A percentile compares a stretch with the other conserved stretches of the same genome.
These are phyloP conservation scores for Plectosphaerella plurivora DNA, from an alignment of 2,329 filamentous ascomycete genomes.

Conservation along the genomic window DNA sequence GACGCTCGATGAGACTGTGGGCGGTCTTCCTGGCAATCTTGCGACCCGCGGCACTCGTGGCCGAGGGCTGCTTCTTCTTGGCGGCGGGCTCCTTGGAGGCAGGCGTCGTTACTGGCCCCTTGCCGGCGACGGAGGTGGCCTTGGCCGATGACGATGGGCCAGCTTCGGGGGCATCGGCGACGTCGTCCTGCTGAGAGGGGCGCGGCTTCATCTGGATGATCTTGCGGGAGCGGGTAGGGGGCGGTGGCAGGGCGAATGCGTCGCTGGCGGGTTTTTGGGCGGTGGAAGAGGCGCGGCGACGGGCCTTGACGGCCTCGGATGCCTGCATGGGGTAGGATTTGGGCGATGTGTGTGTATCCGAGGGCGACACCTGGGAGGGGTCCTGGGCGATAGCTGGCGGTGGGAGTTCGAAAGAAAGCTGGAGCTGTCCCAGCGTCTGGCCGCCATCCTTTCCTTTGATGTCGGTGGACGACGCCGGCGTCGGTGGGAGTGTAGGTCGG, in stretches of 20 bases:
- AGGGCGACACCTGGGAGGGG: constrained; percentile 40
- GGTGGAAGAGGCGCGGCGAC: constrained; percentile 40
- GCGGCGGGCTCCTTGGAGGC: constrained; percentile 11
- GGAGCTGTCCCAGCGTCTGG: constrained; percentile 55
- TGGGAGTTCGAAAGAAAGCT: constrained; percentile 69
- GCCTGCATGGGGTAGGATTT: constrained; percentile 40
- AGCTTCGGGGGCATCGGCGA: constrained; percentile 15
- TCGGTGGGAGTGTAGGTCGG: constrained; percentile 63
- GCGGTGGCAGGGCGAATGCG: constrained; percentile 79
- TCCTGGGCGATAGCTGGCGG: constrained; percentile 63
- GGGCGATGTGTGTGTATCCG: constrained; percentile 25
- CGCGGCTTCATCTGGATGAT: constrained; percentile 96
- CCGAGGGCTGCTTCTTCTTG: constrained; percentile 74
- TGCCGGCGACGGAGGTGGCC: constrained; percentile 2
- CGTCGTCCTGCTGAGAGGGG: constrained; percentile 29
- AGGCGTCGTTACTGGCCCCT: constrained; percentile 14
- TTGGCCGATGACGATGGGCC: constrained; percentile 8
- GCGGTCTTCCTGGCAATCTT: constrained; percentile 96
- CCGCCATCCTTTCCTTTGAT: constrained; percentile 68
- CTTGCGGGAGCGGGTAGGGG: constrained; percentile 85
- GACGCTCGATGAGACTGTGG: constrained; percentile 88
- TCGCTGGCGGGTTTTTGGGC: constrained; percentile 39
- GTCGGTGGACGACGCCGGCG: constrained; percentile 75
- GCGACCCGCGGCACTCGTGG: constrained; percentile 78
- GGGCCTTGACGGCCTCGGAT: constrained; percentile 48